Conservation (phyloP, 495 filamentous ascomycete genomes). For the Xylaria bambusicola region DNA sequence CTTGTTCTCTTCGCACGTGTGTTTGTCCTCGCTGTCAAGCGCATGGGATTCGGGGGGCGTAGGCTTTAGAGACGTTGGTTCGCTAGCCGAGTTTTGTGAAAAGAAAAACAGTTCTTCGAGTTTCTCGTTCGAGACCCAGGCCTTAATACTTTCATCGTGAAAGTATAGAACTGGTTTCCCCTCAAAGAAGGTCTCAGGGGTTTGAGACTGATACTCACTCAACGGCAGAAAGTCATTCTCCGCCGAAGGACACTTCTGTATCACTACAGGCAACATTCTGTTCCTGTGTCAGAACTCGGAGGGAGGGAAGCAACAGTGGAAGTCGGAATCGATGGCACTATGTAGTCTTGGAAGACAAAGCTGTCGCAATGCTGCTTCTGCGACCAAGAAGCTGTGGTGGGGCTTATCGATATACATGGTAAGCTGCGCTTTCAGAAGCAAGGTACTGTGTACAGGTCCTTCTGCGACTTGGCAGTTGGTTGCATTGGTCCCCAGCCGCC, state of each 20-base stretch:
- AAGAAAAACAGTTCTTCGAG: slow-evolving; percentile 54
- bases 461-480: background rate
- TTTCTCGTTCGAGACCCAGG: slow-evolving; percentile 52
- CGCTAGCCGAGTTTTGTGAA: slow-evolving; percentile 22
- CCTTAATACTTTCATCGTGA: slow-evolving; percentile 63
- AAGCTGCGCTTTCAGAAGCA: too few relatives aligned
- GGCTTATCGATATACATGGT: slow-evolving; percentile 14
- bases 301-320: too few relatives aligned
- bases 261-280: slow-evolving; percentile 41
- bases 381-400: slow-evolving; percentile 4
- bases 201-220: slow-evolving; percentile 77
- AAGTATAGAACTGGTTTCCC: slow-evolving; percentile 80
- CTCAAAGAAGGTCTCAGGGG: slow-evolving; percentile 79
- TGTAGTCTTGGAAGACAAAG: too few relatives aligned
- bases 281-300: background rate
- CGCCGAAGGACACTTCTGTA: slow-evolving; percentile 42
- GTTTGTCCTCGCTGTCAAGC: slow-evolving; percentile 38
- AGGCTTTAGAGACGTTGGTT: slow-evolving; percentile 32
- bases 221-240: slow-evolving; percentile 67
- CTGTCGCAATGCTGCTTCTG: background rate
- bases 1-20: slow-evolving; percentile 44
- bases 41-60: slow-evolving; percentile 35
- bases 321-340: too few relatives aligned
- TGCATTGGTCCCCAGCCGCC: background rate
- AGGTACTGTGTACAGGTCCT: too few relatives aligned